Conservation (phyloP, 495 filamentous ascomycete genomes). For the Chaetomium cochliodes region DNA sequence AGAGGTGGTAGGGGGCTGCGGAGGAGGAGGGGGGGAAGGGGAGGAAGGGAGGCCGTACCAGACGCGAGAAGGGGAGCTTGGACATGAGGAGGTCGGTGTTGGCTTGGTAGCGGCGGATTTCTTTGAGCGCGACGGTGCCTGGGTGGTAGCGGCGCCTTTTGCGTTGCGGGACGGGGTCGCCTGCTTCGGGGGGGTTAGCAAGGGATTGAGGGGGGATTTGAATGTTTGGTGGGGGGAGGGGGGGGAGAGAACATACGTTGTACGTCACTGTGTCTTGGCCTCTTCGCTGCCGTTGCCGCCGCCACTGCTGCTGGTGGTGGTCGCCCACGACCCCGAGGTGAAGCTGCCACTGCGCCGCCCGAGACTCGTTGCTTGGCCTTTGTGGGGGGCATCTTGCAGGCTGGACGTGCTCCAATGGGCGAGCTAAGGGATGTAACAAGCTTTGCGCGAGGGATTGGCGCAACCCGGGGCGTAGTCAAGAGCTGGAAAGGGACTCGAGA, state of each 20-base stretch:
- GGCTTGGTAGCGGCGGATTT: conserved; percentile 83
- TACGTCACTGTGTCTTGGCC: conserved; percentile 25
- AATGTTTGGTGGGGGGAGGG: neutral
- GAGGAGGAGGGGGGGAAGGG: neutral
- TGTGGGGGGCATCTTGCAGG: conserved; percentile 18
- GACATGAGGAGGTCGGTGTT: conserved; percentile 75
- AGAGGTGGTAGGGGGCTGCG: neutral
- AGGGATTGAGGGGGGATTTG: neutral
- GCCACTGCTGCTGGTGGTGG: conserved; percentile 4
- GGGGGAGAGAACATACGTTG: conserved; percentile 29
- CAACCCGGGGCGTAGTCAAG: neutral
- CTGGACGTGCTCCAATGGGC: neutral
- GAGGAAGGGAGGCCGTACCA: conserved; percentile 59
- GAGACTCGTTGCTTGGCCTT: conserved; percentile 8
- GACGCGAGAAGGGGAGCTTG: conserved; percentile 82
- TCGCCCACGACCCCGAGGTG: neutral
- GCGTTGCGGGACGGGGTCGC: conserved; percentile 65
- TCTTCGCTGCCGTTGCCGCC: conserved; percentile 6
- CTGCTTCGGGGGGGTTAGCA: conserved; percentile 49
- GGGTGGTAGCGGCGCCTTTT: conserved; percentile 73
- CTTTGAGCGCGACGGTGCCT: conserved; percentile 78
- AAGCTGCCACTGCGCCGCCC: conserved; percentile 1
- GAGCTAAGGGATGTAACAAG: neutral
- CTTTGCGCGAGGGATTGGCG: conserved; percentile 4
- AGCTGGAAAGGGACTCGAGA: neutral